phyloP scores from a whole-genome alignment of 2,329 filamentous ascomycete genomes.

The Penicillium sp. region DNA sequence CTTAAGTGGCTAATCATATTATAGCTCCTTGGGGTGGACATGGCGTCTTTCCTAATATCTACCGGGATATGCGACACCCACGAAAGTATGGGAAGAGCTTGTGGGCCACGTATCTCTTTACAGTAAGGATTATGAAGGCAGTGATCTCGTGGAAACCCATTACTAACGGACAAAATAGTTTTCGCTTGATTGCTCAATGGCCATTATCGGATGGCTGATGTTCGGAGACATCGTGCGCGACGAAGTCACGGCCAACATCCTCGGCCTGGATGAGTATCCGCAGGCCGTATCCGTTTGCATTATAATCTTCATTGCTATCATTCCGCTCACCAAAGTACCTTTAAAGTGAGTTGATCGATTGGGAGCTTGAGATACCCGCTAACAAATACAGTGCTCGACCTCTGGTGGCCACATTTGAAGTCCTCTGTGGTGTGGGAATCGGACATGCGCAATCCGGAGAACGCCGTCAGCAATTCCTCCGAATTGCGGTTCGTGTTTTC shows the following conservation, averaged over 20 bases:
- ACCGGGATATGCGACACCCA: conserved; percentile 78
- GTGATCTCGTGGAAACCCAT: neutral
- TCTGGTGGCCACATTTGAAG: conserved; percentile 82
- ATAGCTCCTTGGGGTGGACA: conserved; percentile 71
- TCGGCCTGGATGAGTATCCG: conserved; percentile 75
- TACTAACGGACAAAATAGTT: conserved; percentile 56
- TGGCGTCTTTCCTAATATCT: conserved; percentile 82
- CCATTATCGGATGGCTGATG: conserved; percentile 86
- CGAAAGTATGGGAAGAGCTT: conserved; percentile 78
- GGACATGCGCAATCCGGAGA: conserved; percentile 46
- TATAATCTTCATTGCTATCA: conserved; percentile 85
- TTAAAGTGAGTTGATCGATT: conserved; percentile 61
- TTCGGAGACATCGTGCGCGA: conserved; percentile 88
- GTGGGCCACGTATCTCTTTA: conserved; percentile 82
- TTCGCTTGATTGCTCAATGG: conserved; percentile 78
- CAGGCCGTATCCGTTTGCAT: conserved; percentile 74
- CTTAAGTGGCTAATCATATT: conserved; percentile 1
- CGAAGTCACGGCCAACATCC: conserved; percentile 88
- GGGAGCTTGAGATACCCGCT: conserved; percentile 15
- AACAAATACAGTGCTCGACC: conserved; percentile 66
- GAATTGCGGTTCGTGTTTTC: conserved; percentile 65
- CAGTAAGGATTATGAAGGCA: conserved; percentile 55
- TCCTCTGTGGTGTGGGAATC: conserved; percentile 73
- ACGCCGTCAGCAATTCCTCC: conserved; percentile 62
- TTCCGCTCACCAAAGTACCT: conserved; percentile 93